Evolutionary conservation across 2,329 filamentous ascomycete genomes (phyloP).

Genomic region (Hypoxylon sp.): DNA sequence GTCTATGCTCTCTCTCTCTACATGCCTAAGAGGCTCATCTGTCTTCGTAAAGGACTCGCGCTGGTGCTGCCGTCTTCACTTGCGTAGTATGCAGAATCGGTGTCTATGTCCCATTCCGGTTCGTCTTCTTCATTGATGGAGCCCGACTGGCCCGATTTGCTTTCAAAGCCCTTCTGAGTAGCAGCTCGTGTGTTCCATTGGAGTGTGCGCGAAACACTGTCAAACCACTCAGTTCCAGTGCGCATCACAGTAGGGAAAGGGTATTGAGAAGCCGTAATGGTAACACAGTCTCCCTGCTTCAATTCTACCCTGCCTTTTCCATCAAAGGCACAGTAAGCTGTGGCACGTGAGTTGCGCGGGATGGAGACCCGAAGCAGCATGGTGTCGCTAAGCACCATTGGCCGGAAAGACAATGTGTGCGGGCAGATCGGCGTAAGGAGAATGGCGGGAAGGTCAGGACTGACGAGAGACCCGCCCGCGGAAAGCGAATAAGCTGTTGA

Average conservation of each 20-base stretch:
- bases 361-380: slow-evolving; percentile 92
- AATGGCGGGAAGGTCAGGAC: slow-evolving; percentile 96
- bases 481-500: slow-evolving; percentile 97
- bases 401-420: slow-evolving; percentile 95
- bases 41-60: slow-evolving; percentile 77
- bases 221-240: slow-evolving; percentile 94
- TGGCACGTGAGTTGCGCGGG: slow-evolving; percentile 86
- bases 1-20: slow-evolving; percentile 51
- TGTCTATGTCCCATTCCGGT: slow-evolving; percentile 93
- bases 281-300: slow-evolving; percentile 93
- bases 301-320: slow-evolving; percentile 96
- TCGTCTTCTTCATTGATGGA: slow-evolving; percentile 67
- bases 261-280: slow-evolving; percentile 94
- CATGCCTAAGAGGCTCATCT: slow-evolving; percentile 81
- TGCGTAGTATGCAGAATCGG: slow-evolving; percentile 79
- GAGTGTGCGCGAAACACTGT: slow-evolving; percentile 91
- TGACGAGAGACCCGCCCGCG: slow-evolving; percentile 93
- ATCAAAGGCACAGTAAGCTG: slow-evolving; percentile 97
- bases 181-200: slow-evolving; percentile 96
- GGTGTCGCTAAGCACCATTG: slow-evolving; percentile 97
- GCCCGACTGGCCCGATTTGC: slow-evolving; percentile 63
- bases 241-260: slow-evolving; percentile 97
- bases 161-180: slow-evolving; percentile 89
- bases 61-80: slow-evolving; percentile 80
- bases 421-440: slow-evolving; percentile 97